Conservation (phyloP, 1,284 basidiomycete genomes). For the Rhodofomes roseus region DNA sequence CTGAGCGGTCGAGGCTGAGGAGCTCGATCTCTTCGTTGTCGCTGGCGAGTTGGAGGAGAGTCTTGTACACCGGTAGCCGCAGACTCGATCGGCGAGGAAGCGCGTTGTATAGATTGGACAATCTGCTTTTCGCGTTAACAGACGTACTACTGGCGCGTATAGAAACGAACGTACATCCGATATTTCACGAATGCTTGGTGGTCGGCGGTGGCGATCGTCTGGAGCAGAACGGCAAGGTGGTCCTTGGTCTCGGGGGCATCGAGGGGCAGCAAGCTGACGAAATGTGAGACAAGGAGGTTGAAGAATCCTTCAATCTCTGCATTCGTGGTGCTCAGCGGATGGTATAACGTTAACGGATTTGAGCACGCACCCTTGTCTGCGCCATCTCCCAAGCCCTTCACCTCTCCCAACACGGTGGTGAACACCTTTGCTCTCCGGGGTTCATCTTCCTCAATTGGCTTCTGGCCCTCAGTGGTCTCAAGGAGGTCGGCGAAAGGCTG, state of each 20-base stretch:
- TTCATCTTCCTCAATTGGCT: slow-evolving; percentile 50
- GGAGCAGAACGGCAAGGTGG: slow-evolving; percentile 47
- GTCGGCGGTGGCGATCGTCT: slow-evolving; percentile 51
- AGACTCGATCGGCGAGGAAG: slow-evolving; percentile 68
- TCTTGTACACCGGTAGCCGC: slow-evolving; percentile 62
- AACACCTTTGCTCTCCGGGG: slow-evolving; percentile 51
- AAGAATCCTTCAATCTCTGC: slow-evolving; percentile 85
- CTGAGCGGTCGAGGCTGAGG: slow-evolving; percentile 59
- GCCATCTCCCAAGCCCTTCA: slow-evolving; percentile 71
- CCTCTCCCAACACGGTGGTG: slow-evolving; percentile 53
- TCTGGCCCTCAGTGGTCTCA: slow-evolving; percentile 49
- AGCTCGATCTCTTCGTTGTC: slow-evolving; percentile 67
- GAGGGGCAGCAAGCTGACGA: slow-evolving; percentile 53
- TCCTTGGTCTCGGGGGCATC: slow-evolving; percentile 52
- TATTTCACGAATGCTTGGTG: slow-evolving; percentile 59
- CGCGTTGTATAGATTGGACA: slow-evolving; percentile 88
- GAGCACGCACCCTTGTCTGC: slow-evolving; percentile 60
- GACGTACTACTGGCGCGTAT: background rate
- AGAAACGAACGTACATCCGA: slow-evolving; percentile 50
- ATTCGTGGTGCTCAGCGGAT: background rate
- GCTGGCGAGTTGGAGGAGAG: slow-evolving; percentile 64
- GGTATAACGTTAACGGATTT: background rate
- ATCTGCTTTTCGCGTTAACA: slow-evolving; percentile 40
- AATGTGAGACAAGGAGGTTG: slow-evolving; percentile 73
- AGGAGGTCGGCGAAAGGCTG: slow-evolving; percentile 66